Base-by-base conservation (phyloP, 2,329 filamentous ascomycete genomes). In the Fusarium dimerum region DNA sequence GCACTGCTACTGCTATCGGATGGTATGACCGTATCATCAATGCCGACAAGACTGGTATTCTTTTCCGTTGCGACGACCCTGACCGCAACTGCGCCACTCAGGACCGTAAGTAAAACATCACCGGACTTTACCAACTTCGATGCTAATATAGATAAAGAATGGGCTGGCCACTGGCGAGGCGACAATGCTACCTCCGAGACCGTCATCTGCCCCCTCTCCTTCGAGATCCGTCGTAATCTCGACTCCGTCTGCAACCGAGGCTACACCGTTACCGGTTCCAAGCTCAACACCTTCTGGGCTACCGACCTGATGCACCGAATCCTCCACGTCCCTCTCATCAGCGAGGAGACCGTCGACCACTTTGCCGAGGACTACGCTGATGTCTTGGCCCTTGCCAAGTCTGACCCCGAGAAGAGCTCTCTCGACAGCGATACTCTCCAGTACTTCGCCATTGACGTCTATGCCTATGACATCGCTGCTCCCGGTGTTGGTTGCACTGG, bases 41-140 rank as follows among this genome's bases (percentile, higher is more conserved):
- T 41, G 83, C 78, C 1, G 79, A 88, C 68, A 82, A 82, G 63
- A 72, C 72, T 0, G 76, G 73, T 26, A 75, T 86, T 43, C 65
- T 84, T 16, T 88, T 89, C 75, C 81, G 86, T 17, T 89, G 87
- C 60, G 87, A 90, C 54, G 82, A 89, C 58, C 78, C 82, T 0
- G 87, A 89, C 60, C 72, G 76, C 17, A 89, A 89, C 71, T 89
- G 86, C 61, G 71, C 57, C 6, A 77, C 66, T 11, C 78, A 76
- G 63, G 74, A 78, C 26, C 65, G 73, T 74, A 61, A 48, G 71
- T 65, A 4, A 0, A 1, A 4, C 7, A 0, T 1, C 0, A 8
- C 11, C 1, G 1, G 1, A 2, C 1, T 3, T 0, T 0, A 12
- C 7, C 0, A 13, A 7, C 5, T 3, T 2, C 7, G 1, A 30